Evolutionary conservation across 108 stramenopile genomes (phyloP).

Genomic region (Nitzschia palea): DNA sequence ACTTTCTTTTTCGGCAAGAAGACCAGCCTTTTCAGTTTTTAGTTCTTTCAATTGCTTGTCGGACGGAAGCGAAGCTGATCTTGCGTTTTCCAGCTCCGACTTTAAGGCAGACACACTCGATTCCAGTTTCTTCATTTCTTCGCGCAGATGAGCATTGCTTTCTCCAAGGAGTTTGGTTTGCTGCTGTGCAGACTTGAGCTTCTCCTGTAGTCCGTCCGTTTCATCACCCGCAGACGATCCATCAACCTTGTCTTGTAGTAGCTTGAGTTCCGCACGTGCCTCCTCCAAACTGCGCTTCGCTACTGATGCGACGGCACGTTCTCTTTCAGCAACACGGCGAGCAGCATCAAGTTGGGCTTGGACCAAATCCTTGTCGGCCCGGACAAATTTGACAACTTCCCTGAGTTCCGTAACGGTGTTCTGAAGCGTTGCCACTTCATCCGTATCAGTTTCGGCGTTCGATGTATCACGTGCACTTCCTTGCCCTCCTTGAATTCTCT

Average conservation of each 20-base stretch:
- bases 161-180: slow-evolving; percentile 74
- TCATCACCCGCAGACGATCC: neutral
- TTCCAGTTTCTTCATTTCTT: slow-evolving; percentile 54
- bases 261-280: slow-evolving; percentile 71
- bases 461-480: slow-evolving; percentile 3
- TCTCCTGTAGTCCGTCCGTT: slow-evolving; percentile 21
- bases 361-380: slow-evolving; percentile 76
- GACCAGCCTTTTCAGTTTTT: slow-evolving; percentile 62
- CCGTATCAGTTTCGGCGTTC: slow-evolving; percentile 10
- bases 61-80: slow-evolving; percentile 48
- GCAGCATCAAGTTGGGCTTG: slow-evolving; percentile 76
- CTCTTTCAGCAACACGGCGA: slow-evolving; percentile 70
- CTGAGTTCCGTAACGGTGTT: slow-evolving; percentile 70
- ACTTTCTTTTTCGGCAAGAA: slow-evolving; percentile 80
- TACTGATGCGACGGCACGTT: slow-evolving; percentile 66
- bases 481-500: slow-evolving; percentile 46
- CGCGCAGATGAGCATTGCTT: slow-evolving; percentile 74
- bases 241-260: slow-evolving; percentile 37
- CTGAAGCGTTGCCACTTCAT: slow-evolving; percentile 25
- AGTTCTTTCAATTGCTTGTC: slow-evolving; percentile 42
- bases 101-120: slow-evolving; percentile 31
- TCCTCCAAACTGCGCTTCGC: slow-evolving; percentile 80
- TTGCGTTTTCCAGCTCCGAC: slow-evolving; percentile 42
- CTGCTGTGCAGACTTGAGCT: slow-evolving; percentile 60
- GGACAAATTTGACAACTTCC: slow-evolving; percentile 77